Conservation (phyloP, 768 basidiomycete species). For the Amyloporia xantha region DNA sequence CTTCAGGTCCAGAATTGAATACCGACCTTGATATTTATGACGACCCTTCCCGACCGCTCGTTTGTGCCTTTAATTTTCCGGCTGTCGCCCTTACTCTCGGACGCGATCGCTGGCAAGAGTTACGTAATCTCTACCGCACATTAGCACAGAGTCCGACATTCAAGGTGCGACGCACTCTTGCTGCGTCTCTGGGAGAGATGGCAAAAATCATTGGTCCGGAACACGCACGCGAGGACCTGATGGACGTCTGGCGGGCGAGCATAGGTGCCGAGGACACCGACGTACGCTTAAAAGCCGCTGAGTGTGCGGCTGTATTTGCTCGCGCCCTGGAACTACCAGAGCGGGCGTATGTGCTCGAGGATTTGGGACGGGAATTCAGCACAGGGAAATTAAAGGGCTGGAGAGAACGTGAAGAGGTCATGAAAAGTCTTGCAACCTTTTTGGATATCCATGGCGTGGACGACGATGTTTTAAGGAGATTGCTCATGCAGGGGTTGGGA, state of each 20-base stretch:
- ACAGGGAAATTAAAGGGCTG: slow-evolving; percentile 57
- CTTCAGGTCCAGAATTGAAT: slow-evolving; percentile 9
- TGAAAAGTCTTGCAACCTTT: slow-evolving; percentile 48
- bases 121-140: slow-evolving; percentile 60
- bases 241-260: slow-evolving; percentile 64
- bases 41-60: slow-evolving; percentile 67
- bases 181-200: slow-evolving; percentile 84
- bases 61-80: slow-evolving; percentile 88
- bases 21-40: slow-evolving; percentile 29
- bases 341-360: slow-evolving; percentile 34
- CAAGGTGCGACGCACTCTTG: slow-evolving; percentile 72
- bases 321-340: slow-evolving; percentile 40
- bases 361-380: slow-evolving; percentile 46
- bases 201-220: slow-evolving; percentile 78
- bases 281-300: slow-evolving; percentile 65
- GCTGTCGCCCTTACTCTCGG: slow-evolving; percentile 86
- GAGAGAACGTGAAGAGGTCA: slow-evolving; percentile 73
- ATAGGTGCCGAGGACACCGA: slow-evolving; percentile 57
- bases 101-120: slow-evolving; percentile 59
- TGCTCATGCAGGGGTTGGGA: slow-evolving; percentile 57
- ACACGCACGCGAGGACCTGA: slow-evolving; percentile 58
- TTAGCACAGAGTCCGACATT: slow-evolving; percentile 53
- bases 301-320: slow-evolving; percentile 54
- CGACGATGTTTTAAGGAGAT: slow-evolving; percentile 39
- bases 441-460: slow-evolving; percentile 34